phyloP scores from a whole-genome alignment of 768 basidiomycete genomes.

The Rhodocollybia butyracea region DNA sequence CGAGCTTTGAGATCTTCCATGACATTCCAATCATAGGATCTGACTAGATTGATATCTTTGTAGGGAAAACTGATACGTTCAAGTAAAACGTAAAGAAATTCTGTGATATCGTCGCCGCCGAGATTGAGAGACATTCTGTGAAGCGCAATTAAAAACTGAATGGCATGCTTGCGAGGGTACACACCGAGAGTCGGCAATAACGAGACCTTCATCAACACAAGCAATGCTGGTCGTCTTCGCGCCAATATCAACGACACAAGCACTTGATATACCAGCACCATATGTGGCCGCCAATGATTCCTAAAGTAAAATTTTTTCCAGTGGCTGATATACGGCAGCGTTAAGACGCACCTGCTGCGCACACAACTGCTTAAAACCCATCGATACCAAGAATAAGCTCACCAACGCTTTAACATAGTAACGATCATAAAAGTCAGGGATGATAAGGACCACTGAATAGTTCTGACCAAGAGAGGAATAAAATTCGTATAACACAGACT shows the following conservation, averaged over 20 bases:
- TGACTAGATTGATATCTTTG: conserved; percentile 70
- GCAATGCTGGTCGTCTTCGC: conserved; percentile 80
- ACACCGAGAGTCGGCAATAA: conserved; percentile 85
- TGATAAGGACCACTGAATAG: conserved; percentile 82
- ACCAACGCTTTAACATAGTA: conserved; percentile 77
- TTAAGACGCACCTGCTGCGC: conserved; percentile 71
- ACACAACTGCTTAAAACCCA: conserved; percentile 93
- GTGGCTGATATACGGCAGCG: not conserved
- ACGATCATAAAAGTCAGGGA: conserved; percentile 90
- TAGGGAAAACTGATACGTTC: conserved; percentile 87
- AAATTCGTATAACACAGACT: not conserved
- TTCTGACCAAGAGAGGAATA: conserved; percentile 44
- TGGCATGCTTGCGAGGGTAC: conserved; percentile 7
- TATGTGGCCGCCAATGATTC: conserved; percentile 93
- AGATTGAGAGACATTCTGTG: conserved; percentile 75
- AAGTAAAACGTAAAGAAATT: conserved; percentile 78
- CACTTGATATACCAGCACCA: conserved; percentile 91
- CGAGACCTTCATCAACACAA: conserved; percentile 92
- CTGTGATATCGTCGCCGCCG: conserved; percentile 94
- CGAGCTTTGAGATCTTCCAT: conserved; percentile 89
- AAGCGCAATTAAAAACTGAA: not conserved
- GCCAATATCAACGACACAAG: conserved; percentile 95
- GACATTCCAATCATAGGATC: conserved; percentile 83
- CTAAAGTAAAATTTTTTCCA: conserved; percentile 32
- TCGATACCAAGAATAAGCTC: conserved; percentile 64